Conservation (phyloP, 139 green algal genomes). For the Micractinium conductrix region DNA sequence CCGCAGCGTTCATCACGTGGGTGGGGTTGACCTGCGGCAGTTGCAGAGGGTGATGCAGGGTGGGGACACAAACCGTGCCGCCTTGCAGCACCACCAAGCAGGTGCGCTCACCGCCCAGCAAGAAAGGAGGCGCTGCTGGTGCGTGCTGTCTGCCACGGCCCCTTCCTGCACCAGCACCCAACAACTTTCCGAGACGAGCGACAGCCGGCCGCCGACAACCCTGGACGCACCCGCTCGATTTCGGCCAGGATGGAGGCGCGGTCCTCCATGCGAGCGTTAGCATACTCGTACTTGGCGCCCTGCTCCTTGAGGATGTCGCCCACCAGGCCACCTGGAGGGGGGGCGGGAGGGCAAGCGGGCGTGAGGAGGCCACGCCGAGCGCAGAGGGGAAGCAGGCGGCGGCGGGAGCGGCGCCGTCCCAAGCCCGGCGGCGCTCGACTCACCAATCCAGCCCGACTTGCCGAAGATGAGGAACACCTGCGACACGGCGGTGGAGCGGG, state of each 20-base stretch:
- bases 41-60: not conserved
- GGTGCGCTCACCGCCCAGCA: no score
- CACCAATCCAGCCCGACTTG: conserved; percentile 45
- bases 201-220: no score
- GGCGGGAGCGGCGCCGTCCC: not conserved
- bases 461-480: conserved; percentile 90
- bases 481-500: not conserved
- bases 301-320: conserved; percentile 78
- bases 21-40: conserved; percentile 87
- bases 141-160: no score
- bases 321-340: conserved; percentile 88
- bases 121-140: no score
- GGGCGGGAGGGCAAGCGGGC: not conserved
- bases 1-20: conserved; percentile 95
- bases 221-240: conserved; percentile 84
- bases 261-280: conserved; percentile 87
- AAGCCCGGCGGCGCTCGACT: not conserved
- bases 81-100: not conserved
- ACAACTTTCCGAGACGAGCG: no score
- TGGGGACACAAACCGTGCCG: no score
- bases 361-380: not conserved
- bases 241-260: conserved; percentile 81
- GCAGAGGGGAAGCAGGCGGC: not conserved
- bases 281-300: conserved; percentile 89
- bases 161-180: no score